Evolutionary conservation across 257 asterid species (phyloP).

Genomic region (Solanum lycopersicoides): DNA sequence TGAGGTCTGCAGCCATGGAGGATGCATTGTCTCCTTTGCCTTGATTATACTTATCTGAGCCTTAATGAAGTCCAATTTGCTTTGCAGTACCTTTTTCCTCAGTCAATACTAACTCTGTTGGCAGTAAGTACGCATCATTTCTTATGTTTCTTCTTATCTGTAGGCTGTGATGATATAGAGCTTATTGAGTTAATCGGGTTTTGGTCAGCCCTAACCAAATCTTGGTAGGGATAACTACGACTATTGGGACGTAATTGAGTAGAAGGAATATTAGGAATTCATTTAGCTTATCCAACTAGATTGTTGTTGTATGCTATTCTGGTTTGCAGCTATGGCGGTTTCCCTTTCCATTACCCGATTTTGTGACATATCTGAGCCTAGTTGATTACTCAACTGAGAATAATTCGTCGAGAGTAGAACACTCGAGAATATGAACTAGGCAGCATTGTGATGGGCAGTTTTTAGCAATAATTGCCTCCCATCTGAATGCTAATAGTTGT

Average conservation of each 20-base stretch:
- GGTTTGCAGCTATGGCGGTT: neutral
- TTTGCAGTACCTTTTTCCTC: neutral
- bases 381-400: neutral
- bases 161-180: neutral
- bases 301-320: neutral
- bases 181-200: neutral
- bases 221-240: neutral
- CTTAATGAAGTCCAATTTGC: neutral
- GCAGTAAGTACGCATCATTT: neutral
- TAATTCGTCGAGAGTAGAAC: neutral
- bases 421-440: neutral
- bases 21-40: neutral
- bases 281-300: neutral
- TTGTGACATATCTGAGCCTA: neutral
- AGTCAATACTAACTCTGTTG: neutral
- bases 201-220: neutral
- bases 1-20: slow-evolving; percentile 3
- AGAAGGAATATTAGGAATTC: neutral
- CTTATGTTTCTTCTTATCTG: neutral
- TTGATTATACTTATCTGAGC: neutral
- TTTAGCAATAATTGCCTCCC: neutral
- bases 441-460: neutral
- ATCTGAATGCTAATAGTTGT: neutral
- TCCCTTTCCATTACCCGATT: neutral
- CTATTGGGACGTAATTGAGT: neutral